A percentile compares a stretch with the other conserved stretches of the same genome.
phyloP scores from a whole-genome alignment of 768 basidiomycete species.

The Candolleomyces efflorescens region DNA sequence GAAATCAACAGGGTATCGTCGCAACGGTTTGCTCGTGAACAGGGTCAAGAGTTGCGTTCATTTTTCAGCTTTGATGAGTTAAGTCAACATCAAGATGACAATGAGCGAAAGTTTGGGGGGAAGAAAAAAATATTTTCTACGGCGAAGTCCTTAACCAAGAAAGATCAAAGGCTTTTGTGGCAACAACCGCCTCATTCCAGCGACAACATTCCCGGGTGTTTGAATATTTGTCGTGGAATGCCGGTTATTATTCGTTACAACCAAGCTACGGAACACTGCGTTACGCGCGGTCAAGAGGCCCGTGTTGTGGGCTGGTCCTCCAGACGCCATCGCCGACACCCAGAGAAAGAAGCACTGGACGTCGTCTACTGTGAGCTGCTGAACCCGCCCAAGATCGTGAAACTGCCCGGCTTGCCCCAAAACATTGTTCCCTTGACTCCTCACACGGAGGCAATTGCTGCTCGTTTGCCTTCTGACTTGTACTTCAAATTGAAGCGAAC shows the following conservation, averaged over 20 bases:
- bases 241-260: background rate
- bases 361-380: background rate
- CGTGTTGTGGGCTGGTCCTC: background rate
- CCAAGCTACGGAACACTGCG: background rate
- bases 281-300: background rate
- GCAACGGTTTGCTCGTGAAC: too few species aligned
- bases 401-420: background rate
- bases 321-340: background rate
- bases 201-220: background rate
- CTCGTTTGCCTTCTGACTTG: too few species aligned
- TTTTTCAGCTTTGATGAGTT: too few species aligned
- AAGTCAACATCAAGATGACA: too few species aligned
- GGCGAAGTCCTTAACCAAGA: background rate
- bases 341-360: background rate
- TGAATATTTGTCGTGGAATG: background rate
- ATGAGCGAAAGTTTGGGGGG: too few species aligned
- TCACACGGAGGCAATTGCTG: background rate
- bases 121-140: background rate
- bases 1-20: too few species aligned
- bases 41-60: too few species aligned
- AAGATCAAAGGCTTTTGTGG: background rate
- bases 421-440: background rate
- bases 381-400: background rate
- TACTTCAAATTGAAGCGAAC: too few species aligned
- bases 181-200: background rate